Evolutionary conservation across 208 protist species (phyloP), one percentile per base, ranked within the genome.

Genomic region (Acanthamoeba triangularis): DNA sequence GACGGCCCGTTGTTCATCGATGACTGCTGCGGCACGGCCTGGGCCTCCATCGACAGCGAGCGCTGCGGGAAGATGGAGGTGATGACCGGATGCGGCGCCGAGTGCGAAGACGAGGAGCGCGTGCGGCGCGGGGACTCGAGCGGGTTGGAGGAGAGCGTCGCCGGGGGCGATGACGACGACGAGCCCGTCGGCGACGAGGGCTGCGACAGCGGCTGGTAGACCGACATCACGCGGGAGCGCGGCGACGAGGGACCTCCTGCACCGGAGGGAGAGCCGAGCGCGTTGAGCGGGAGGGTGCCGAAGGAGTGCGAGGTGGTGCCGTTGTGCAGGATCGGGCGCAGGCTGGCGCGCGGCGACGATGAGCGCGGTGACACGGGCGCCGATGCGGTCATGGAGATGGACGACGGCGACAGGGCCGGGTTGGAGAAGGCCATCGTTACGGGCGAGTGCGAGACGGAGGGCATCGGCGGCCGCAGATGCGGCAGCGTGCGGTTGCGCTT

Each of bases 401-500:
- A 63, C 14, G 56, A n/a, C 5, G 33, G 74, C 28, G 74, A 82
- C 41, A 52, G 41, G 7, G 41, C 37, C 37, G 74, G 41, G 23
- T n/a, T 82, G 10, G 74, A 52, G 41, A 82, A 82, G 13, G 74
- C 74, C 37, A 35, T 49, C 33, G 74, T 30, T 3, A 82, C 18
- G 11, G 74, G 74, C 5, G 74, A 82, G 20, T 82, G 74, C 1
- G 63, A n/a, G 6, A 41, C 10, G 4, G 74, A 49, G 18, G 74
- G 74, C 74, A 82, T 82, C 25, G 74, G 74, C 5, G 74, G 74
- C 18, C 74, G 33, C 41, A 82, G 74, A 37, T 82, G 74, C 5
- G 74, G 74, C 25, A 82, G 74, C 41, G 74, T 82, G 74, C 74
- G 74, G 25, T 82, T 82, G 20, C 41, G 33, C 74, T 82, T 82